Conservation (phyloP, 2,329 filamentous ascomycete genomes). For the Leptographium radiaticola region DNA sequence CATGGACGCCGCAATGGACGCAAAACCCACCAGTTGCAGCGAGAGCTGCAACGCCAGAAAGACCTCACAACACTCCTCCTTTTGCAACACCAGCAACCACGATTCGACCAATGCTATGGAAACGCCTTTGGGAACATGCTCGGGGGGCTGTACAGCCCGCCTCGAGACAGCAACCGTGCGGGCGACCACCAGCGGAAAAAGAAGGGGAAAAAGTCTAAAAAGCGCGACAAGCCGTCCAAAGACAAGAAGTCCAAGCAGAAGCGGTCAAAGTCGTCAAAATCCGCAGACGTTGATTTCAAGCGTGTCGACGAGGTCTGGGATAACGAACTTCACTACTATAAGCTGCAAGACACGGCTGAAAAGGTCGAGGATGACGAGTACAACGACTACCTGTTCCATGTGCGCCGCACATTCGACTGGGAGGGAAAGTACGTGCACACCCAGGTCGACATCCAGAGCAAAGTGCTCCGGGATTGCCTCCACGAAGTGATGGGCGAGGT, state of each 20-base stretch:
- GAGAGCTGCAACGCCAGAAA: conserved; percentile 3
- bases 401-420: conserved; percentile 71
- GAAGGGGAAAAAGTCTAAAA: too few species aligned
- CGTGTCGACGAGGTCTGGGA: conserved; percentile 44
- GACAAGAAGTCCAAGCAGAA: neutral
- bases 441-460: conserved; percentile 74
- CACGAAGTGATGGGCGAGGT: conserved; percentile 61
- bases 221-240: neutral
- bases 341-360: conserved; percentile 40
- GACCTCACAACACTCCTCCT: conserved; percentile 1
- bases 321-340: conserved; percentile 33
- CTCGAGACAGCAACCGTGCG: too few species aligned
- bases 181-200: too few species aligned
- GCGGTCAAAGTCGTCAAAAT: conserved; percentile 10
- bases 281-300: conserved; percentile 27
- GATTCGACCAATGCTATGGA: neutral
- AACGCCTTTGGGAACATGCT: too few species aligned
- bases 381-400: conserved; percentile 70
- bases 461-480: conserved; percentile 58
- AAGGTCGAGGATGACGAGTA: conserved; percentile 40
- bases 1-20: conserved; percentile 8
- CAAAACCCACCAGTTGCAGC: neutral
- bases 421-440: conserved; percentile 67
- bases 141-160: too few species aligned
- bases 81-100: conserved; percentile 4